These are phyloP conservation scores for Dactylellina drechsleri DNA, from an alignment of 2,329 filamentous ascomycete species.

Conservation along the genomic window DNA sequence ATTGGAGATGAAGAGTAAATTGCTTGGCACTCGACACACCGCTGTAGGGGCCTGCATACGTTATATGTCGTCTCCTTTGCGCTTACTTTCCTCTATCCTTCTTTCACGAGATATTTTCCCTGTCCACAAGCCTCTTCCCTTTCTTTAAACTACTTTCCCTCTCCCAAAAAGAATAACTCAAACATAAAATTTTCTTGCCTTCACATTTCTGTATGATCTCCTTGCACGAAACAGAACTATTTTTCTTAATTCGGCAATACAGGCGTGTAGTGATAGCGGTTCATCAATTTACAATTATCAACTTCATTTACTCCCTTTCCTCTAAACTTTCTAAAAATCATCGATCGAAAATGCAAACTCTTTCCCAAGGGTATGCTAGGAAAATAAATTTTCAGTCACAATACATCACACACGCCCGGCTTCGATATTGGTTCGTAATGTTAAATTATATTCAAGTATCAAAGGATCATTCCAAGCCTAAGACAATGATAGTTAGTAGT, in stretches of 20 bases:
- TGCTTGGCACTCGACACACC: not conserved
- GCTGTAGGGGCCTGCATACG: too few relatives aligned
- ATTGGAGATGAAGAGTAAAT: constrained; percentile 74
- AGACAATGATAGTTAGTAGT: constrained; percentile 8
- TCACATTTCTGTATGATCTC: constrained; percentile 14
- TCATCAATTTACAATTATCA: constrained; percentile 14
- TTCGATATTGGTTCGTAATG: too few relatives aligned
- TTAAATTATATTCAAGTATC: not conserved
- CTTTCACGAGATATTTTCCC: not conserved
- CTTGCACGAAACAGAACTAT: constrained; percentile 2
- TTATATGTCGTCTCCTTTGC: not conserved
- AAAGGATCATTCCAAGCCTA: not conserved
- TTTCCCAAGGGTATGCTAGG: too few relatives aligned
- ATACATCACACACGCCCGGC: too few relatives aligned
- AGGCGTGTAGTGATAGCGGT: constrained; percentile 35
- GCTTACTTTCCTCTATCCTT: not conserved
- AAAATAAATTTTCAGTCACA: too few relatives aligned
- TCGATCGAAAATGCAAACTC: too few relatives aligned
- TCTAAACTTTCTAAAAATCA: too few relatives aligned
- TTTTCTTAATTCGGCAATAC: constrained; percentile 16
- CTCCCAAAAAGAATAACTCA: not conserved
- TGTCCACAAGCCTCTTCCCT: not conserved
- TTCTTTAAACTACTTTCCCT: not conserved
- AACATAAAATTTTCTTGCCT: constrained; percentile 3
- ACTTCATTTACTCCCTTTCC: not conserved